Percentiles rank a stretch among this genome's conserved stretches.
Evolutionary conservation across 257 asterid species (phyloP).

Genomic region (Coffea canephora): DNA sequence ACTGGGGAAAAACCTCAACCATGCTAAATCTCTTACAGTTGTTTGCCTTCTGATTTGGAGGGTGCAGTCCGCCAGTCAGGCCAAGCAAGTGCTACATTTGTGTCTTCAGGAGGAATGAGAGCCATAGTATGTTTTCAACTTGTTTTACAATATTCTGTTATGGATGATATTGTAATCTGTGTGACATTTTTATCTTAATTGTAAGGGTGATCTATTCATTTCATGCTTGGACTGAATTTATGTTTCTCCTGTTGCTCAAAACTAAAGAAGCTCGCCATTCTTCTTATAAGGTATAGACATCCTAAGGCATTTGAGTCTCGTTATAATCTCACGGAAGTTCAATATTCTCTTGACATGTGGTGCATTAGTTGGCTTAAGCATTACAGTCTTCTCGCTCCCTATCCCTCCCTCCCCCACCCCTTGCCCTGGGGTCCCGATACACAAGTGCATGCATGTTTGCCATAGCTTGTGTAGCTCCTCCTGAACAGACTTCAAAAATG

Average conservation of each 20-base stretch:
- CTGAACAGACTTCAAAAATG: too few species aligned
- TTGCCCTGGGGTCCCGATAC: too few species aligned
- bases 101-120: conserved; percentile 82
- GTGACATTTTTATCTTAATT: background rate
- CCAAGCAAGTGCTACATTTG: conserved; percentile 77
- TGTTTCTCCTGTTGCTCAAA: background rate
- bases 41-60: conserved; percentile 90
- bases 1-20: background rate
- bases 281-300: background rate
- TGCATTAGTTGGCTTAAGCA: background rate
- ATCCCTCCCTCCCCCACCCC: too few species aligned
- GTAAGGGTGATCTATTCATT: background rate
- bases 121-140: conserved; percentile 59
- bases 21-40: conserved; percentile 48
- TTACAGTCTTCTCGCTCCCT: too few species aligned
- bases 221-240: background rate
- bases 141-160: background rate
- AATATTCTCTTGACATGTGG: background rate
- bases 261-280: background rate
- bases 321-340: background rate
- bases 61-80: conserved; percentile 94
- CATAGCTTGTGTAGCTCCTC: too few species aligned
- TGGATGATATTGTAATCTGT: background rate
- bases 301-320: background rate
- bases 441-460: too few species aligned